Conservation (phyloP, 805 yeast genomes). For the Vanderwaltozyma yarrowii region DNA sequence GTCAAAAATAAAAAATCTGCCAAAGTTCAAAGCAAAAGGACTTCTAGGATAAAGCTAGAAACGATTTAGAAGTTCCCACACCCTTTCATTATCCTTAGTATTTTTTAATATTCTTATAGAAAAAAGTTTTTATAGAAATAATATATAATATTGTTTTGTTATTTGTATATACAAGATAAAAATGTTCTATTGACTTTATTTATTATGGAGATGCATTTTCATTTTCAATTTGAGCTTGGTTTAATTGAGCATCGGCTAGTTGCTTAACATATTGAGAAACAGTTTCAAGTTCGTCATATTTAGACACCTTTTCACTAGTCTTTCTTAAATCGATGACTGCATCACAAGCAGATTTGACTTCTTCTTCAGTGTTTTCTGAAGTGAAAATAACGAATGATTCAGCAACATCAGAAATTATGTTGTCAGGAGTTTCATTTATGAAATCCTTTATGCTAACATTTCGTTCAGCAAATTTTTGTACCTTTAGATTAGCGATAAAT, state of each 20-base stretch:
- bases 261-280: conserved; percentile 25
- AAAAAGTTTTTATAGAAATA: too few species aligned
- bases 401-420: conserved; percentile 24
- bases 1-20: neutral
- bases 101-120: too few species aligned
- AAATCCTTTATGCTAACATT: conserved; percentile 33
- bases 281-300: conserved; percentile 29
- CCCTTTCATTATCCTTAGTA: too few species aligned
- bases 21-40: neutral
- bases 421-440: conserved; percentile 11
- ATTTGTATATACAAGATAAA: neutral
- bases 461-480: conserved; percentile 43
- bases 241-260: conserved; percentile 14
- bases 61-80: too few species aligned
- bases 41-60: too few species aligned
- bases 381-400: conserved; percentile 42
- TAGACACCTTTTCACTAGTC: conserved; percentile 24
- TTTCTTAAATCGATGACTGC: conserved; percentile 40
- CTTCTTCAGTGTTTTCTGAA: conserved; percentile 34
- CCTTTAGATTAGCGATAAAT: conserved; percentile 59
- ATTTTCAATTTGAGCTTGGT: neutral
- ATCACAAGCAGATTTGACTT: conserved; percentile 32
- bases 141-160: neutral
- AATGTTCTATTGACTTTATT: neutral
- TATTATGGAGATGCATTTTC: neutral